Conservation (phyloP, 805 yeast genomes). For the Kurtzmaniella fragi region DNA sequence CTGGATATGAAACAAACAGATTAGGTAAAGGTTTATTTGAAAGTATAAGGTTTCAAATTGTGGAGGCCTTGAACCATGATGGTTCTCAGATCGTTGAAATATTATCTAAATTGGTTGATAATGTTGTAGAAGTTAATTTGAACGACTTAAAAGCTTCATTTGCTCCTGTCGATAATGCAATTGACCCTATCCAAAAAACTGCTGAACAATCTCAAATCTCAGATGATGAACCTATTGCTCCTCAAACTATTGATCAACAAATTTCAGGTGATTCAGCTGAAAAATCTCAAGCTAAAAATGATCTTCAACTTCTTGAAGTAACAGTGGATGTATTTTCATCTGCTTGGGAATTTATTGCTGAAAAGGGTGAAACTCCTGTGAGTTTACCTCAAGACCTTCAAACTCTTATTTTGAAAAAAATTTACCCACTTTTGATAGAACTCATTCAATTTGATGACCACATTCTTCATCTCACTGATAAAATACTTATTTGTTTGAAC, state of each 20-base stretch:
- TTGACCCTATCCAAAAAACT: constrained; percentile 24
- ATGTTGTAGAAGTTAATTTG: constrained; percentile 24
- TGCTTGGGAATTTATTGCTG: constrained; percentile 51
- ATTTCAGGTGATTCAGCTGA: constrained; percentile 28
- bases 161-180: constrained; percentile 28
- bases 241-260: constrained; percentile 19
- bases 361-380: constrained; percentile 16
- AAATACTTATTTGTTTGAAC: constrained; percentile 63
- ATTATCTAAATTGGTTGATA: constrained; percentile 16
- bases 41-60: constrained; percentile 38
- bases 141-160: constrained; percentile 20
- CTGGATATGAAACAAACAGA: constrained; percentile 11
- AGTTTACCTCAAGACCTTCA: constrained; percentile 14
- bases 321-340: constrained; percentile 75
- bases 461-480: constrained; percentile 39
- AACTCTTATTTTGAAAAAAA: constrained; percentile 14
- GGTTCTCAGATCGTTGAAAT: constrained; percentile 14
- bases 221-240: constrained; percentile 7
- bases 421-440: constrained; percentile 30
- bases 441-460: constrained; percentile 33
- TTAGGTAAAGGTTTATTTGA: constrained; percentile 33
- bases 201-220: constrained; percentile 9
- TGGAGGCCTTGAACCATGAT: constrained; percentile 23
- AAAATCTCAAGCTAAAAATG: constrained; percentile 42
- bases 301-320: constrained; percentile 62